phyloP scores from a whole-genome alignment of 148 eudicot genomes.

The Pouteria glomerata region DNA sequence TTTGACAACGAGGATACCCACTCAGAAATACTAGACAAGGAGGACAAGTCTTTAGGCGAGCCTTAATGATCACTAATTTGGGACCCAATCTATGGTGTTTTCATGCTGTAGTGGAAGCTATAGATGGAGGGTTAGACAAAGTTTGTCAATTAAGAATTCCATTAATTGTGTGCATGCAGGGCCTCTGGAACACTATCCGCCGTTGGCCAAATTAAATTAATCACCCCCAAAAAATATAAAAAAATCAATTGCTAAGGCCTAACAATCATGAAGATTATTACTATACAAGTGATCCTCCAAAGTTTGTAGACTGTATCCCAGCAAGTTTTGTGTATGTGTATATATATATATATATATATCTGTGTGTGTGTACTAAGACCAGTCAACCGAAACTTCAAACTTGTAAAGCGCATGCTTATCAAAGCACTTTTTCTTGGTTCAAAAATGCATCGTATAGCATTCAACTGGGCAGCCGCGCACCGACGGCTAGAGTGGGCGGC shows the following conservation, averaged over 20 bases:
- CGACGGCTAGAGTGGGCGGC: not conserved
- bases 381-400: constrained; percentile 1
- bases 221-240: not conserved
- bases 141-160: not conserved
- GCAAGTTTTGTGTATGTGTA: not conserved
- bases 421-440: not conserved
- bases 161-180: not conserved
- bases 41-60: constrained; percentile 8
- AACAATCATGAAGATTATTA: constrained; percentile 12
- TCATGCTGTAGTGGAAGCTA: constrained; percentile 26
- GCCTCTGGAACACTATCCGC: constrained; percentile 23
- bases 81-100: constrained; percentile 13
- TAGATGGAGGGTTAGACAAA: constrained; percentile 8
- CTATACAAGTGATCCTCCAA: not conserved
- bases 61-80: constrained; percentile 18
- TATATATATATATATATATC: too few relatives aligned
- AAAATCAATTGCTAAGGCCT: constrained; percentile 13
- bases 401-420: not conserved
- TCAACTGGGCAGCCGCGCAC: not conserved
- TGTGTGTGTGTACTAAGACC: too few relatives aligned
- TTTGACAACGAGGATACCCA: constrained; percentile 7
- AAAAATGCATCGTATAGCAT: not conserved
- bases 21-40: not conserved
- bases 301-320: not conserved
- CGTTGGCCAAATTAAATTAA: constrained; percentile 14